Evolutionary conservation across 2,329 filamentous ascomycete species (phyloP).

Genomic region (Byssothecium circinans): DNA sequence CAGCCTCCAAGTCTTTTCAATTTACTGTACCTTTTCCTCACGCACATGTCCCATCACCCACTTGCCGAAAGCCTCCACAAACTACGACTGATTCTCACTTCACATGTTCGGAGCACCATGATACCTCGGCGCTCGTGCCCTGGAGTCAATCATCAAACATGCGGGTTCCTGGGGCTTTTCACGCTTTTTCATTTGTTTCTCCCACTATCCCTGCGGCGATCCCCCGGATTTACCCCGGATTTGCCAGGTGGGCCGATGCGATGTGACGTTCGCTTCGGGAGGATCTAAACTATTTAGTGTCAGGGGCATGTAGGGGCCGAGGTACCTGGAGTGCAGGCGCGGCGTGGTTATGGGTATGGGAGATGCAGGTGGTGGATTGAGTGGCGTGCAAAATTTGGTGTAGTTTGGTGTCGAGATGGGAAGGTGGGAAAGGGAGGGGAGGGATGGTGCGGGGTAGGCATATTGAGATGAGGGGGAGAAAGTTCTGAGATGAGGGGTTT

Average conservation of each 20-base stretch:
- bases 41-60: background rate
- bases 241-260: constrained; percentile 2
- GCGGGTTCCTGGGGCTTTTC: background rate
- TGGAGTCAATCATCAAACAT: background rate
- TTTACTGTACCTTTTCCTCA: background rate
- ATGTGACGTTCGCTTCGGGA: too few species aligned
- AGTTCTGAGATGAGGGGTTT: too few species aligned
- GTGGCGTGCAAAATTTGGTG: too few species aligned
- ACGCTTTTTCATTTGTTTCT: background rate
- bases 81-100: background rate
- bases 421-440: too few species aligned
- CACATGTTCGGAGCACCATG: background rate
- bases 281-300: too few species aligned
- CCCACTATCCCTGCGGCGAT: constrained; percentile 8
- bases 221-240: constrained; percentile 8
- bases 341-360: background rate
- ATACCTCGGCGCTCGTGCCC: constrained; percentile 1
- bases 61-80: background rate
- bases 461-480: too few species aligned
- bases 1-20: background rate
- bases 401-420: background rate
- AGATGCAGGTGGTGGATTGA: too few species aligned
- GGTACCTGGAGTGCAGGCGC: too few species aligned
- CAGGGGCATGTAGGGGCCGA: too few species aligned
- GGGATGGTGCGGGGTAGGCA: too few species aligned